phyloP scores from a whole-genome alignment of 1,284 basidiomycete species.

The Sporisorium exsertum region DNA sequence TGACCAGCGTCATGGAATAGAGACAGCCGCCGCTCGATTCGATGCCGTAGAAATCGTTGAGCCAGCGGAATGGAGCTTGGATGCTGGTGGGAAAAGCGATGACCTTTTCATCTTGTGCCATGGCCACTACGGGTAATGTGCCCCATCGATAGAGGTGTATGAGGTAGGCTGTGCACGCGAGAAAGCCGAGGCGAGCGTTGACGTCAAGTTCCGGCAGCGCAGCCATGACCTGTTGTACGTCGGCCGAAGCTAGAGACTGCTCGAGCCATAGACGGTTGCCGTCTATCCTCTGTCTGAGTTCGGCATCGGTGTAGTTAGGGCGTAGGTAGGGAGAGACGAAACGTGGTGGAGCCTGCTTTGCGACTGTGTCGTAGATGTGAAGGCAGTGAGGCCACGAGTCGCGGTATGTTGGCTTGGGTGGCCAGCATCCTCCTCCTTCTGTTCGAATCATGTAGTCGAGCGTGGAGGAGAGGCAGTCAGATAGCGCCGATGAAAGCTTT shows the following conservation, averaged over 20 bases:
- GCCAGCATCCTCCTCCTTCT: constrained; percentile 49
- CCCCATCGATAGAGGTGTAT: constrained; percentile 51
- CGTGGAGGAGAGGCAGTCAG: constrained; percentile 19
- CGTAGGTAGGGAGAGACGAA: constrained; percentile 41
- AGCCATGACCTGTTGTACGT: constrained; percentile 28
- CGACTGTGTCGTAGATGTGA: constrained; percentile 37
- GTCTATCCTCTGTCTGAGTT: constrained; percentile 39
- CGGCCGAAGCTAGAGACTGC: constrained; percentile 17
- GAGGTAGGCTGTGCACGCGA: constrained; percentile 48
- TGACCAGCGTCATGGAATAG: constrained; percentile 50
- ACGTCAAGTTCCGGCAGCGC: constrained; percentile 21
- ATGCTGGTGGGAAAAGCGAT: constrained; percentile 31
- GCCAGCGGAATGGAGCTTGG: constrained; percentile 36
- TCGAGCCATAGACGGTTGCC: constrained; percentile 41
- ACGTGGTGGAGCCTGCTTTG: constrained; percentile 38
- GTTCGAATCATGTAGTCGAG: constrained; percentile 42
- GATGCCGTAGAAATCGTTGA: constrained; percentile 50
- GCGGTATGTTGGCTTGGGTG: constrained; percentile 42
- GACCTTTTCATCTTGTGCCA: constrained; percentile 49
- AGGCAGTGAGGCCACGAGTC: constrained; percentile 44
- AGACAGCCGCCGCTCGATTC: constrained; percentile 46
- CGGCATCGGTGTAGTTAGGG: constrained; percentile 37
- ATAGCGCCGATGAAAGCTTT: constrained; percentile 33
- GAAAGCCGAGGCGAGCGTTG: constrained; percentile 38
- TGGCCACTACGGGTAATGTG: constrained; percentile 44